Conservation (phyloP, 1,139 yeast species). For the Hansenula anomala region DNA sequence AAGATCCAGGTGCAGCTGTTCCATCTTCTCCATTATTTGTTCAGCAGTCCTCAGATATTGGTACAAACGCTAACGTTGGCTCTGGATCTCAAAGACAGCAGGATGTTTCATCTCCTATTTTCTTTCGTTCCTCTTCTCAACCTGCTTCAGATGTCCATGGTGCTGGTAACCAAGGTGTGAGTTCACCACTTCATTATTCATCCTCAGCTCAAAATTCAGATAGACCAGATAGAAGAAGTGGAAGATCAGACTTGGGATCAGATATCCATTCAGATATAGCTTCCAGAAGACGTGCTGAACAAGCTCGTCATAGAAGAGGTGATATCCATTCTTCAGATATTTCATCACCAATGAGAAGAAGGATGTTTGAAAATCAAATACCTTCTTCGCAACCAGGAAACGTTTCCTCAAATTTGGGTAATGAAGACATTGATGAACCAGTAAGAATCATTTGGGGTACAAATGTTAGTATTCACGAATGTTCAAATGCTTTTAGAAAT, state of each 20-base stretch:
- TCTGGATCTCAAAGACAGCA: slow-evolving; percentile 8
- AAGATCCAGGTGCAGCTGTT: slow-evolving; percentile 27
- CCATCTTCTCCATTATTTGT: slow-evolving; percentile 69
- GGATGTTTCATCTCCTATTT: slow-evolving; percentile 30
- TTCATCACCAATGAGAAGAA: slow-evolving; percentile 44
- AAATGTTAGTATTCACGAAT: slow-evolving; percentile 87
- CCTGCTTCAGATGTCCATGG: slow-evolving; percentile 10
- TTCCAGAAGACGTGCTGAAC: slow-evolving; percentile 26
- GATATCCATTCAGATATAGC: slow-evolving; percentile 30
- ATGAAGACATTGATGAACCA: slow-evolving; percentile 37
- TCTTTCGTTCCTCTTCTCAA: slow-evolving; percentile 33
- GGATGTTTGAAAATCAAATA: slow-evolving; percentile 9
- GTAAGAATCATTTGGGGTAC: slow-evolving; percentile 98
- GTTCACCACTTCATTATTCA: slow-evolving; percentile 45
- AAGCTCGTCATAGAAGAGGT: slow-evolving; percentile 40
- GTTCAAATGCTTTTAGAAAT: slow-evolving; percentile 72
- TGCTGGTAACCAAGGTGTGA: slow-evolving; percentile 14
- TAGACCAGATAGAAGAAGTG: slow-evolving; percentile 9
- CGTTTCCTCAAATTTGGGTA: slow-evolving; percentile 14
- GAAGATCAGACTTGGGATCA: slow-evolving; percentile 23
- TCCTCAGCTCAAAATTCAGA: slow-evolving; percentile 33
- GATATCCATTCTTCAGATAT: slow-evolving; percentile 54
- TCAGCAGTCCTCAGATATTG: slow-evolving; percentile 39
- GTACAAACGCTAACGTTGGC: slow-evolving; percentile 4
- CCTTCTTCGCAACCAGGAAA: slow-evolving; percentile 12